Evolutionary conservation across 805 yeast genomes (phyloP).

Genomic region (Lachancea dasiensis): DNA sequence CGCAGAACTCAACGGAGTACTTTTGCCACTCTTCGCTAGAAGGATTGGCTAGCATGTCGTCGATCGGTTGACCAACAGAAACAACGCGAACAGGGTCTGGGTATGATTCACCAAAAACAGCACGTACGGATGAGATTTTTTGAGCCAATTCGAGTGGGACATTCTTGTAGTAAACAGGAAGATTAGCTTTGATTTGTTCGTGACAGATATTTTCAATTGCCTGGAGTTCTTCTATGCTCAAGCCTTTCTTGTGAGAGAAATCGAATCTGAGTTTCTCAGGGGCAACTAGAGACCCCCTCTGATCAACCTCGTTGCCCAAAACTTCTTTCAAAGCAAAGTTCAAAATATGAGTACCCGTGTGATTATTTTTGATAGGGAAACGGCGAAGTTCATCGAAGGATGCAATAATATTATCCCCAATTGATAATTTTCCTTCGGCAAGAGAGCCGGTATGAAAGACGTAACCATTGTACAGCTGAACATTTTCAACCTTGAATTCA

Average conservation of each 20-base stretch:
- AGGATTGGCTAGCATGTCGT: conserved; percentile 70
- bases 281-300: conserved; percentile 94
- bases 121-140: conserved; percentile 80
- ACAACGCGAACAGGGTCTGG: conserved; percentile 99
- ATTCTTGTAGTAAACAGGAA: conserved; percentile 74
- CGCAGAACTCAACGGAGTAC: conserved; percentile 91
- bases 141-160: conserved; percentile 71
- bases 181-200: conserved; percentile 62
- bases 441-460: conserved; percentile 90
- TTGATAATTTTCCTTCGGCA: conserved; percentile 65
- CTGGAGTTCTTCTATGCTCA: conserved; percentile 62
- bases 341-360: conserved; percentile 94
- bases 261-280: conserved; percentile 95
- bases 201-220: conserved; percentile 73
- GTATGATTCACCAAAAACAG: conserved; percentile 97
- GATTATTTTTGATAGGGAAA: conserved; percentile 95
- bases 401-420: conserved; percentile 71
- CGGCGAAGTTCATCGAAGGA: conserved; percentile 90
- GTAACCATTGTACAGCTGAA: conserved; percentile 88
- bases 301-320: conserved; percentile 84
- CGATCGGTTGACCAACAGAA: conserved; percentile 87
- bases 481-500: conserved; percentile 87
- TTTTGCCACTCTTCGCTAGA: conserved; percentile 66
- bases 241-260: conserved; percentile 86
- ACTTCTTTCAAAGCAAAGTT: conserved; percentile 84